Base-by-base conservation (phyloP, 148 eudicot species). In the Rhododendron mucronatum region DNA sequence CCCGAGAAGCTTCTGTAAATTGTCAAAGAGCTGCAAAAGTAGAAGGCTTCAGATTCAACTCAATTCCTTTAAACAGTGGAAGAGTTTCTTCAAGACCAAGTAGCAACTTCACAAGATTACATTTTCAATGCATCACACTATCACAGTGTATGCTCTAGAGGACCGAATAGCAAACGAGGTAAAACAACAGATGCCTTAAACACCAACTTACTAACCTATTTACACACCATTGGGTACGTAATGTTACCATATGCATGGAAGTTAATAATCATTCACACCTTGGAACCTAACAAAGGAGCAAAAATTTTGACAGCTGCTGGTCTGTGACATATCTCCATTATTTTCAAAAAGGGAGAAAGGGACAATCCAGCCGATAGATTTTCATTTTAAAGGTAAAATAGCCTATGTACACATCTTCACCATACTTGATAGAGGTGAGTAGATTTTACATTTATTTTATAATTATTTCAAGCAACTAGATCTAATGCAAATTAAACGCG, bases 1-100 rank as follows among this genome's bases (percentile, higher is more conserved):
- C 63, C 99, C 99, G 84, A 94, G 91, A 89, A 94, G 91, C 91
- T 94, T 94, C 92, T 97, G 95, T 82, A 95, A 87, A 81, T 88
- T 89, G 86, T 90, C 93, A 91, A 89, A 92, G 80, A 94, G 86
- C 99, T 97, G 92, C 51, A 85, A 51, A 91, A 86, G 78, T 69
- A 90, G 74, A 88, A 85, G 51, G 81, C 63, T 57, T 55, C 67
- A 74, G 48, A 74, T 53, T 75, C 53, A 84, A 76, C 26, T 73
- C 71, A 35, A 67, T 16, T 48, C 65, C 76, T 30, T 33, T n/a
- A 33, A 23, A 45, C 28, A 78, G n/a, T 41, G 81, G 5, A 45
- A 45, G 7, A 44, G 16, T 23, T 39, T 35, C 65, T 35, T 76
- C 14, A 76, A 74, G 51, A 44, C 26, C 26, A 77, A 77, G 23